A percentile compares a stretch with the other conserved stretches of the same genome.
phyloP scores from a whole-genome alignment of 2,329 filamentous ascomycete species.

The Drechslerella dactyloides region DNA sequence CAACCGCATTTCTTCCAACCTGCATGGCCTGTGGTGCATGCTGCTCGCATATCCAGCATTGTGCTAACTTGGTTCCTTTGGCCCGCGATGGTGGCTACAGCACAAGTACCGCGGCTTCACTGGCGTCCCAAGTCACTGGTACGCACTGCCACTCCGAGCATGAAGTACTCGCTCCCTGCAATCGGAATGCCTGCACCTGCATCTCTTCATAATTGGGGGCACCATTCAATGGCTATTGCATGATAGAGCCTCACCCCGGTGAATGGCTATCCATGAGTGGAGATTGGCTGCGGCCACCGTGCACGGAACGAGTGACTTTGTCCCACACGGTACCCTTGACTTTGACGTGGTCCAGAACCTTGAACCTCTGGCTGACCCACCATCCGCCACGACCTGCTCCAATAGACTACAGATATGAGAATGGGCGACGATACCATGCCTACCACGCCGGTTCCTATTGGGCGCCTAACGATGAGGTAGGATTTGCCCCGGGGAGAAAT shows the following conservation, averaged over 20 bases:
- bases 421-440: conserved; percentile 45
- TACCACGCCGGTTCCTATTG: conserved; percentile 40
- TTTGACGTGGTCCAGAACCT: neutral
- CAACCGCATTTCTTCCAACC: conserved; percentile 8
- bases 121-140: conserved; percentile 45
- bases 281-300: conserved; percentile 37
- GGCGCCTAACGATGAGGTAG: conserved; percentile 50
- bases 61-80: neutral
- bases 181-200: conserved; percentile 11
- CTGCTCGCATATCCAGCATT: conserved; percentile 7
- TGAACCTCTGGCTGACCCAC: neutral
- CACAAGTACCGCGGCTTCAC: conserved; percentile 45
- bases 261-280: conserved; percentile 42
- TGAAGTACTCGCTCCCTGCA: conserved; percentile 1
- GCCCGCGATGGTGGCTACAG: conserved; percentile 12
- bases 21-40: conserved; percentile 17
- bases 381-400: conserved; percentile 16
- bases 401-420: conserved; percentile 49
- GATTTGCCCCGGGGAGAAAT: conserved; percentile 16
- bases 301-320: neutral
- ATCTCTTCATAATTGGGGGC: no score
- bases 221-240: no score
- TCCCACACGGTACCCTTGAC: neutral
- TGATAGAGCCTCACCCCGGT: no score
- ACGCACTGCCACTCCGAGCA: conserved; percentile 12